A percentile compares a stretch with the other conserved stretches of the same genome.
Evolutionary conservation across 228 moss, liverwort and hornwort genomes (phyloP).

Genomic region (Sphagnum magellanicum): DNA sequence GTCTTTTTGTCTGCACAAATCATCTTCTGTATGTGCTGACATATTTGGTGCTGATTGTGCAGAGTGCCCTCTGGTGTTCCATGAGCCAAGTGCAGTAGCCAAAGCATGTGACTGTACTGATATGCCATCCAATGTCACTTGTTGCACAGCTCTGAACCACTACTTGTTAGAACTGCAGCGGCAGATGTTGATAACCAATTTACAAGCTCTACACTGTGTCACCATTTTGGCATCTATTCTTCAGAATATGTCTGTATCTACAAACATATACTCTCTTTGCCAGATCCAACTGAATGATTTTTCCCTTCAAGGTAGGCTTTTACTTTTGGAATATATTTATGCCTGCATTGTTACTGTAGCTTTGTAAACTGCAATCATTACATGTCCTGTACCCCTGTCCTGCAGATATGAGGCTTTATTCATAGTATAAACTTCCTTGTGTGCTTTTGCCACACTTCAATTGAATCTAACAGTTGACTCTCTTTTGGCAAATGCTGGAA

Average conservation of each 20-base stretch:
- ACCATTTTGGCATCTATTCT: slow-evolving; percentile 48
- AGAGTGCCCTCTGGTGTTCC: slow-evolving; percentile 59
- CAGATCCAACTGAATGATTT: slow-evolving; percentile 59
- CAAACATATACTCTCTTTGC: slow-evolving; percentile 52
- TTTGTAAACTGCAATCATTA: no score
- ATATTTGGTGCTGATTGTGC: slow-evolving; percentile 5
- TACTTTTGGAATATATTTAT: no score
- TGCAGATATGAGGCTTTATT: no score
- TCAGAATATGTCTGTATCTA: slow-evolving; percentile 50
- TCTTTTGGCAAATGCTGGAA: no score
- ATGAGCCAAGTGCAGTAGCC: slow-evolving; percentile 46
- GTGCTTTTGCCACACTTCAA: no score
- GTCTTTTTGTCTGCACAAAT: no score
- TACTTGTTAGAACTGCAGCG: slow-evolving; percentile 47
- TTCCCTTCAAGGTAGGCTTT: slow-evolving; percentile 41
- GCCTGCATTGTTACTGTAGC: no score
- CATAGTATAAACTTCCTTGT: no score
- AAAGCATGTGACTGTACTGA: slow-evolving; percentile 44
- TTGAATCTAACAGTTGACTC: no score
- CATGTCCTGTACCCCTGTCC: no score
- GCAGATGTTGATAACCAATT: slow-evolving; percentile 60
- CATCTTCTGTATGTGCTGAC: no score
- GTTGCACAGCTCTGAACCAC: slow-evolving; percentile 46
- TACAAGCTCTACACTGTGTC: slow-evolving; percentile 57
- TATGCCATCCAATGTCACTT: slow-evolving; percentile 41